phyloP scores from a whole-genome alignment of 2,329 filamentous ascomycete genomes.

The Leptographium flavum region DNA sequence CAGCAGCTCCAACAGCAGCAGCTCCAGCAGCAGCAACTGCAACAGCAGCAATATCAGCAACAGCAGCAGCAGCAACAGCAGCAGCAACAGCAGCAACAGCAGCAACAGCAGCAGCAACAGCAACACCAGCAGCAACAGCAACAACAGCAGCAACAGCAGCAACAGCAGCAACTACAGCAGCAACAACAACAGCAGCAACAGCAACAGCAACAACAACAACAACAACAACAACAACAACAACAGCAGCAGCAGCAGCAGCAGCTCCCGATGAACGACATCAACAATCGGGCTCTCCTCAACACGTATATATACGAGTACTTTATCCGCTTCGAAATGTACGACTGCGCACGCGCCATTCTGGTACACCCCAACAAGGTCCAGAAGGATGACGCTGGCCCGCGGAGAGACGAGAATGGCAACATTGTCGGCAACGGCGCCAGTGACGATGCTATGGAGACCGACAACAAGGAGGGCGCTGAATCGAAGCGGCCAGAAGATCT shows the following conservation, averaged over 20 bases:
- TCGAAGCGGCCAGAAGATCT: slow-evolving; percentile 66
- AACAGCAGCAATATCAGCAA: slow-evolving; percentile 1
- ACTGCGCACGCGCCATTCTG: slow-evolving; percentile 65
- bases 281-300: slow-evolving; percentile 49
- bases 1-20: slow-evolving; percentile 1
- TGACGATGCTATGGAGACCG: slow-evolving; percentile 69
- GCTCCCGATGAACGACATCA: slow-evolving; percentile 26
- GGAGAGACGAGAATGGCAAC: slow-evolving; percentile 54
- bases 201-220: slow-evolving; percentile 7
- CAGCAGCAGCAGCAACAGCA: slow-evolving; percentile 14
- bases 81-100: slow-evolving; percentile 15
- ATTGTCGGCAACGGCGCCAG: slow-evolving; percentile 52
- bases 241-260: slow-evolving; percentile 14
- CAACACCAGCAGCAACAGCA: slow-evolving; percentile 2
- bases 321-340: slow-evolving; percentile 68
- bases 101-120: slow-evolving; percentile 5
- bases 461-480: slow-evolving; percentile 64
- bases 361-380: slow-evolving; percentile 52
- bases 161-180: slow-evolving; percentile 2
- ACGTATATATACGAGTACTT: slow-evolving; percentile 91
- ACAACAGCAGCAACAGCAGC: slow-evolving; percentile 6
- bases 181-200: slow-evolving; percentile 19
- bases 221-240: slow-evolving; percentile 6
- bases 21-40: background rate
- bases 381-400: slow-evolving; percentile 55